These are phyloP conservation scores for Ophiorrhiza pumila DNA, from an alignment of 257 asterid species.

Conservation along the genomic window DNA sequence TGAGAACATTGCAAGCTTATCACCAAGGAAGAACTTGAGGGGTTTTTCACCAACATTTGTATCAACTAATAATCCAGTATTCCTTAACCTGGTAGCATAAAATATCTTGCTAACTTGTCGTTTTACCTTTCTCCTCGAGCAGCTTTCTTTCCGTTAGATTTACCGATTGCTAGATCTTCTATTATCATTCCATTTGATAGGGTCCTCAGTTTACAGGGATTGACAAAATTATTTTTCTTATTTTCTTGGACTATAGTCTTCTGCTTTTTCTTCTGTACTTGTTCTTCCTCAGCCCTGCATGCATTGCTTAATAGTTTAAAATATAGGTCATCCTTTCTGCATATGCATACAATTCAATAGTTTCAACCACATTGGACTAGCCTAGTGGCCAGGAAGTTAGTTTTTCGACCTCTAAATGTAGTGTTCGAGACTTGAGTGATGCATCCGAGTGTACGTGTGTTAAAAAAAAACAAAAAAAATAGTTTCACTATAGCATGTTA, in stretches of 20 bases:
- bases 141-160: constrained; percentile 53
- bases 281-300: neutral
- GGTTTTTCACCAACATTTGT: constrained; percentile 38
- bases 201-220: constrained; percentile 26
- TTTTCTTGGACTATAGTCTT: neutral
- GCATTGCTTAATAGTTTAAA: neutral
- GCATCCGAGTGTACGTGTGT: no score
- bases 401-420: no score
- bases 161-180: constrained; percentile 57
- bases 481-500: no score
- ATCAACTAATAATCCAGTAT: constrained; percentile 35
- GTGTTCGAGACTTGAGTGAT: no score
- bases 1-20: neutral
- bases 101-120: no score
- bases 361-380: no score
- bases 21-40: constrained; percentile 48
- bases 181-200: constrained; percentile 58
- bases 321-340: neutral
- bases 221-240: constrained; percentile 19
- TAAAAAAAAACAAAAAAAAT: no score
- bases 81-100: constrained; percentile 49
- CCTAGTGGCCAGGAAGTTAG: no score
- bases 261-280: neutral
- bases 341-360: no score
- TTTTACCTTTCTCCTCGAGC: constrained; percentile 51